phyloP scores from a whole-genome alignment of 192 early-diverging fungal species.

The Coemansia sp. region DNA sequence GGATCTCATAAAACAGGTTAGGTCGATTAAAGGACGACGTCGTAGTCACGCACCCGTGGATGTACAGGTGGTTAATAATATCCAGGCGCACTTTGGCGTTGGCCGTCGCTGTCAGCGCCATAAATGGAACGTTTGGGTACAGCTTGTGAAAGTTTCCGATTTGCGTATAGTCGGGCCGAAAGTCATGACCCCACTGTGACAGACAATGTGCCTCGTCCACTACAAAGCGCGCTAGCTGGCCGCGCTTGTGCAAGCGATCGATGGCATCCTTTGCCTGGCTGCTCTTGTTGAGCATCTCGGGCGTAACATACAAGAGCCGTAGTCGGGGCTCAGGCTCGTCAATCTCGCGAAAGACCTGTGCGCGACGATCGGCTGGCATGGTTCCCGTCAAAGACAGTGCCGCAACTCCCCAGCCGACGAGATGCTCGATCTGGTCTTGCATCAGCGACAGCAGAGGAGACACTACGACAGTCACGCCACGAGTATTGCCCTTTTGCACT shows the following conservation, averaged over 20 bases:
- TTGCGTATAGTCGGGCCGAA: slow-evolving; percentile 89
- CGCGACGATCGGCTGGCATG: slow-evolving; percentile 53
- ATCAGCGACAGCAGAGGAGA: slow-evolving; percentile 96
- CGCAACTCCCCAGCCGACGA: slow-evolving; percentile 66
- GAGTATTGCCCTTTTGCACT: slow-evolving; percentile 63
- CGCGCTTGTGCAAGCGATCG: slow-evolving; percentile 60
- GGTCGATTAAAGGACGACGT: slow-evolving; percentile 86
- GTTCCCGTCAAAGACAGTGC: slow-evolving; percentile 69
- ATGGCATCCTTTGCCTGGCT: slow-evolving; percentile 61
- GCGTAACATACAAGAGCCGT: slow-evolving; percentile 86
- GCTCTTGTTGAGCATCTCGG: slow-evolving; percentile 79
- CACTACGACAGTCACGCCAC: slow-evolving; percentile 85
- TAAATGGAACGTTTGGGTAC: slow-evolving; percentile 81
- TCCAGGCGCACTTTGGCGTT: slow-evolving; percentile 87
- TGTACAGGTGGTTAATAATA: slow-evolving; percentile 72
- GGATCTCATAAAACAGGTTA: slow-evolving; percentile 81
- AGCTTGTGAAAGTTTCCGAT: slow-evolving; percentile 65
- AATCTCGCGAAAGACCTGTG: slow-evolving; percentile 65
- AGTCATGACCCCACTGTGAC: slow-evolving; percentile 98
- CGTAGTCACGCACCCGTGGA: slow-evolving; percentile 70
- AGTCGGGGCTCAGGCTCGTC: slow-evolving; percentile 47
- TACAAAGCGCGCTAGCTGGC: slow-evolving; percentile 82
- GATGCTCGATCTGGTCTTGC: slow-evolving; percentile 87
- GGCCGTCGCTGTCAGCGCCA: slow-evolving; percentile 96
- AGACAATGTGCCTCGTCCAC: slow-evolving; percentile 98